Conservation (phyloP, 441 rosid species). For the Mallotus repandus region DNA sequence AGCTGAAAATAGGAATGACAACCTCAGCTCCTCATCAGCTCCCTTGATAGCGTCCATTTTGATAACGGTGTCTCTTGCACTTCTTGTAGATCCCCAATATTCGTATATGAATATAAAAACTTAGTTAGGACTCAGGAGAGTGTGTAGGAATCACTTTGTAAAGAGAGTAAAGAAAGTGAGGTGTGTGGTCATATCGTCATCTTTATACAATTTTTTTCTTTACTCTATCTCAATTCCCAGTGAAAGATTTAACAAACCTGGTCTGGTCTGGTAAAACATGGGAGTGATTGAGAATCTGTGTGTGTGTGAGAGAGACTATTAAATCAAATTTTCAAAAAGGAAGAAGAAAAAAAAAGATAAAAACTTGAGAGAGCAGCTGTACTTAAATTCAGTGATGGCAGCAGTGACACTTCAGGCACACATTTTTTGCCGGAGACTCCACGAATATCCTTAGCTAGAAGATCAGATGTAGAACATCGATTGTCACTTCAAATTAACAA, state of each 20-base stretch:
- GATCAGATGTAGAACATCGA: slow-evolving; percentile 73
- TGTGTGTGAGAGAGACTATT: neutral
- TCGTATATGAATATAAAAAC: neutral
- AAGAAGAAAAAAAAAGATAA: no score
- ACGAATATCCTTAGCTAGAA: slow-evolving; percentile 62
- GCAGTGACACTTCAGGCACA: slow-evolving; percentile 38
- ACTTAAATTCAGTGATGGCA: slow-evolving; percentile 23
- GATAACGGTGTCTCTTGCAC: no score
- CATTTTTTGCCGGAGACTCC: slow-evolving; percentile 87
- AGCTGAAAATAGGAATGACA: no score
- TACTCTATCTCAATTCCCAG: slow-evolving; percentile 38
- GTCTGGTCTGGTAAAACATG: slow-evolving; percentile 13
- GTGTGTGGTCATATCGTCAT: no score
- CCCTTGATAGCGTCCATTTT: no score
- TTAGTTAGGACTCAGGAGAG: neutral
- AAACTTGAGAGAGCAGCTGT: neutral
- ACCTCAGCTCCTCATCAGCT: no score
- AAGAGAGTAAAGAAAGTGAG: slow-evolving; percentile 21
- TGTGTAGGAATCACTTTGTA: slow-evolving; percentile 47
- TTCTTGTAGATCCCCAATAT: slow-evolving; percentile 37
- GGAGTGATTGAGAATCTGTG: neutral
- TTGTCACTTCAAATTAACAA: slow-evolving; percentile 78
- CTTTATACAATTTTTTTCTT: neutral
- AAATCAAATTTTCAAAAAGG: neutral
- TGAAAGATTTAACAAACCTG: slow-evolving; percentile 4